Conservation (phyloP, 371 early-diverging fungal species). For the Rhizopus arrhizus region DNA sequence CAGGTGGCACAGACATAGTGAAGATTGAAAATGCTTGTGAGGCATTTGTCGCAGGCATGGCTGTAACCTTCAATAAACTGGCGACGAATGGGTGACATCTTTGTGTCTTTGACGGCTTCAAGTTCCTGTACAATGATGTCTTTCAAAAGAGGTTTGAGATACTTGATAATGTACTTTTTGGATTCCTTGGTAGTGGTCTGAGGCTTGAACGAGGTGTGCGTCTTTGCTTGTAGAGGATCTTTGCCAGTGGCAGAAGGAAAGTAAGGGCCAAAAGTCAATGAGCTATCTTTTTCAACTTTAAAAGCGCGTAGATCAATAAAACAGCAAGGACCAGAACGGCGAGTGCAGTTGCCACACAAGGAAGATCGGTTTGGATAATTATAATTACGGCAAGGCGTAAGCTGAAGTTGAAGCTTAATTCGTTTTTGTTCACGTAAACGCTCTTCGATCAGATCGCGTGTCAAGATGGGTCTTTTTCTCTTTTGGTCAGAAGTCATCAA, state of each 20-base stretch:
- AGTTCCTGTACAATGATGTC: background rate
- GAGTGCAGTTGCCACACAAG: background rate
- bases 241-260: slow-evolving; percentile 2
- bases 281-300: background rate
- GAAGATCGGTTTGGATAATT: background rate
- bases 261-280: background rate
- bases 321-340: background rate
- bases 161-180: background rate
- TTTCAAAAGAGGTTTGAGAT: background rate
- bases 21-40: slow-evolving; percentile 44
- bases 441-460: background rate
- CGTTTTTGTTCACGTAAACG: background rate
- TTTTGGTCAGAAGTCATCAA: background rate
- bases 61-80: background rate
- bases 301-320: background rate
- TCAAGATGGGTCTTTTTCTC: background rate
- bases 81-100: background rate
- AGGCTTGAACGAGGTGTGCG: background rate
- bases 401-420: slow-evolving; percentile 3
- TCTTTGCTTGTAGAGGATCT: background rate
- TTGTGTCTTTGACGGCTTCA: background rate
- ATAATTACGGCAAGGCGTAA: background rate
- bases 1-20: slow-evolving; percentile 61
- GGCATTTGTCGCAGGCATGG: slow-evolving; percentile 51
- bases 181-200: background rate